Conservation (phyloP, 805 yeast genomes). For the Suhomyces xylopsoci region DNA sequence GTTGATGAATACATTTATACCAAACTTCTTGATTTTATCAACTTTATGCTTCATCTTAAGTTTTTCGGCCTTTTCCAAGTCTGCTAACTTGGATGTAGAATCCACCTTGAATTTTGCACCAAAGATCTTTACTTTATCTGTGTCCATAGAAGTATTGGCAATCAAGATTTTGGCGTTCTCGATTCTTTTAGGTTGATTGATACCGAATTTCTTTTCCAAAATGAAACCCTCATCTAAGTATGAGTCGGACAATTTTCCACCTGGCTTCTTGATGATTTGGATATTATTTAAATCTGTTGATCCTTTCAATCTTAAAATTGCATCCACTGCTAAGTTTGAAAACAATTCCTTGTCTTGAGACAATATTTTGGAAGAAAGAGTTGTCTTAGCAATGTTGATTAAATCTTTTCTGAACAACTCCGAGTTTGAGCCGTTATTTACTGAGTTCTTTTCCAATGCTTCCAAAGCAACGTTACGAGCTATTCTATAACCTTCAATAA, state of each 20-base stretch:
- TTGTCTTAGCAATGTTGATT: constrained; percentile 85
- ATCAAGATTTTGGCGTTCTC: constrained; percentile 83
- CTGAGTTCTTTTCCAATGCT: constrained; percentile 75
- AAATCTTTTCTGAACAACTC: constrained; percentile 72
- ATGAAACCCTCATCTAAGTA: constrained; percentile 96
- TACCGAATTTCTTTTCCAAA: constrained; percentile 87
- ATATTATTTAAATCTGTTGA: constrained; percentile 87
- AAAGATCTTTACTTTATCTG: constrained; percentile 95
- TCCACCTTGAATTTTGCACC: constrained; percentile 98
- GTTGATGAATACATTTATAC: constrained; percentile 86
- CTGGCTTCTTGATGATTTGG: constrained; percentile 88
- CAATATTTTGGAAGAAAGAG: constrained; percentile 87
- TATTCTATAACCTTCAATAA: constrained; percentile 90
- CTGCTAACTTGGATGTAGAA: constrained; percentile 90
- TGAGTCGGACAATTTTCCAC: constrained; percentile 89
- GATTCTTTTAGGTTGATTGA: constrained; percentile 84
- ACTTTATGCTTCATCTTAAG: constrained; percentile 89
- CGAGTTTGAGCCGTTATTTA: constrained; percentile 60
- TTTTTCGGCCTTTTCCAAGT: constrained; percentile 89
- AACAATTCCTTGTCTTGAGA: constrained; percentile 93
- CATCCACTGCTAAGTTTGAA: constrained; percentile 89
- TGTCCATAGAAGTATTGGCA: constrained; percentile 94
- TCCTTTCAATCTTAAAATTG: constrained; percentile 82
- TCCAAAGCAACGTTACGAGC: constrained; percentile 81
- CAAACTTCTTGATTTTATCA: constrained; percentile 82